A percentile compares a stretch with the other conserved stretches of the same genome.
Conservation (phyloP, 2,329 filamentous ascomycete genomes). For the Ophiocordyceps robertsii region DNA sequence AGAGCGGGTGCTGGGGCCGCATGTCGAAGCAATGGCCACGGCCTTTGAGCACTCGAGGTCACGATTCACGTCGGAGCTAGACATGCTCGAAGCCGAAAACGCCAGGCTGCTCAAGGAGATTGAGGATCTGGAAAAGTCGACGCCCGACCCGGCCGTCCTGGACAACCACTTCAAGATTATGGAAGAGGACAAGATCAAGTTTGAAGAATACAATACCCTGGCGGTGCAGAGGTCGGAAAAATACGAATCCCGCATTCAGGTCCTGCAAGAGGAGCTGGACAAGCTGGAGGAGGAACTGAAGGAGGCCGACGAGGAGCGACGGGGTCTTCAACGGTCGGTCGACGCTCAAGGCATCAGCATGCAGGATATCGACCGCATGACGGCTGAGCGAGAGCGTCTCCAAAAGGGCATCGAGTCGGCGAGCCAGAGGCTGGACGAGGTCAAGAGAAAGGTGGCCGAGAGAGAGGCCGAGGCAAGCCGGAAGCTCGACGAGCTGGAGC, state of each 20-base stretch:
- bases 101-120: conserved; percentile 72
- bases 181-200: conserved; percentile 88
- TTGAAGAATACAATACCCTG: conserved; percentile 83
- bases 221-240: conserved; percentile 80
- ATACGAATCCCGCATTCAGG: conserved; percentile 65
- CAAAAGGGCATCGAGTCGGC: conserved; percentile 76
- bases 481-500: conserved; percentile 86
- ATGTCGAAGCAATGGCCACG: conserved; percentile 74
- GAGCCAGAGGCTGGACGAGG: conserved; percentile 64
- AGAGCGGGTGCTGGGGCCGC: conserved; percentile 64
- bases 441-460: conserved; percentile 69
- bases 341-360: conserved; percentile 92
- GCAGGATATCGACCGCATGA: conserved; percentile 98
- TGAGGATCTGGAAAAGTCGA: conserved; percentile 75
- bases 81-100: conserved; percentile 77
- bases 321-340: conserved; percentile 68
- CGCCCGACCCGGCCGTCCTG: conserved; percentile 68
- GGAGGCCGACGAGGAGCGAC: conserved; percentile 71
- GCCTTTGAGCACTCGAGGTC: conserved; percentile 80
- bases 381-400: conserved; percentile 83
- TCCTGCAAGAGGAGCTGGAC: conserved; percentile 76
- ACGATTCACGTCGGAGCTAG: conserved; percentile 71
- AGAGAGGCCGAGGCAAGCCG: conserved; percentile 78
- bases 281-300: conserved; percentile 63
- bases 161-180: conserved; percentile 87